Percentiles rank a stretch among this genome's conserved stretches.
These are phyloP conservation scores for Triglochin maritima DNA, from an alignment of 106 monocot genomes.

Conservation along the genomic window DNA sequence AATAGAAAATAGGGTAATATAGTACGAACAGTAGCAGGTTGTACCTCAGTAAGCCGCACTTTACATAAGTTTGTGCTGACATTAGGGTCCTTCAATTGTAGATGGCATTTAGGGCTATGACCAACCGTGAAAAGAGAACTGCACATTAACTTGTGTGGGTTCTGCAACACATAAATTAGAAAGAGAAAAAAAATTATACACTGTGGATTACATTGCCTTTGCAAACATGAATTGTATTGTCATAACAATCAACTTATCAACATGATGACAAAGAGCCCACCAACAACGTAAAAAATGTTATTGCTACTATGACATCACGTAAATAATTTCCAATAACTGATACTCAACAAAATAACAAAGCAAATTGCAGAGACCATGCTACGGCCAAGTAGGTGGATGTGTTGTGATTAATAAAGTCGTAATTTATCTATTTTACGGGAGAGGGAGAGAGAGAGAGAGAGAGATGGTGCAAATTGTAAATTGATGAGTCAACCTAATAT, in stretches of 20 bases:
- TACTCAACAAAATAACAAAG: no score
- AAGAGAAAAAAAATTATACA: not conserved
- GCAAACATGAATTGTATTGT: not conserved
- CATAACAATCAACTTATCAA: not conserved
- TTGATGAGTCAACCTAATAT: no score
- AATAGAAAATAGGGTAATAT: not conserved
- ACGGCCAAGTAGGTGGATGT: no score
- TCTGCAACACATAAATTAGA: not conserved
- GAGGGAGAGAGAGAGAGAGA: no score
- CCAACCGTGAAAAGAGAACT: slow-evolving; percentile 6
- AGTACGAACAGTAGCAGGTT: not conserved
- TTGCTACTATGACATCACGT: no score
- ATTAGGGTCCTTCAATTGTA: slow-evolving; percentile 3
- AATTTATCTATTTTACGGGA: no score
- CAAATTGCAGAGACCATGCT: no score
- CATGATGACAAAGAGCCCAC: not conserved
- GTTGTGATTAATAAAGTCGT: no score
- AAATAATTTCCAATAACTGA: not conserved
- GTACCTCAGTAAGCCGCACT: slow-evolving; percentile 8
- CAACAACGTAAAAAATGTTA: not conserved
- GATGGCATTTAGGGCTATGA: slow-evolving; percentile 6
- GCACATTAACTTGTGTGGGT: slow-evolving; percentile 5
- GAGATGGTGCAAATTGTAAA: no score
- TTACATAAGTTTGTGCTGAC: slow-evolving; percentile 8
- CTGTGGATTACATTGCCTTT: not conserved